Conservation (phyloP, 228 moss, liverwort and hornwort species). For the Sphagnum fallax region DNA sequence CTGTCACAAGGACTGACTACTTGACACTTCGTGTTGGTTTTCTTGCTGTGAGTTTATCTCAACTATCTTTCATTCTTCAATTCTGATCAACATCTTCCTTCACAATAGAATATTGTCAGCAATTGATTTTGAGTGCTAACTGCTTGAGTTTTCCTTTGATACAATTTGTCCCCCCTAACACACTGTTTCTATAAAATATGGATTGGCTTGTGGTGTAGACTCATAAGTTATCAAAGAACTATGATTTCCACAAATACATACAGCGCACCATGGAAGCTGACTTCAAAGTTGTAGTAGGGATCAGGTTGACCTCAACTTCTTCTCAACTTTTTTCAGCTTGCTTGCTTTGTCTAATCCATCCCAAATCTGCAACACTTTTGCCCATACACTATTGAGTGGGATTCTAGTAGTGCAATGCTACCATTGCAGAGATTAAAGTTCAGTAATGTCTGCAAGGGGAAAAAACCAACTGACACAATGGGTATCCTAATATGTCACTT, state of each 20-base stretch:
- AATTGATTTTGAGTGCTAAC: not conserved
- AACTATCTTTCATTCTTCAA: not conserved
- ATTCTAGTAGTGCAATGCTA: too few species aligned
- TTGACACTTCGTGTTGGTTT: conserved; percentile 74
- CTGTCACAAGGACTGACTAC: conserved; percentile 67
- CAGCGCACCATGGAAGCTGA: conserved; percentile 61
- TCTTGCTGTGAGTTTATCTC: conserved; percentile 39
- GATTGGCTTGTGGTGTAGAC: conserved; percentile 29
- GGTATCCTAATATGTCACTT: too few species aligned
- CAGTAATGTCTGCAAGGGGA: too few species aligned
- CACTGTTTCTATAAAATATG: not conserved
- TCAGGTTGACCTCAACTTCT: conserved; percentile 34
- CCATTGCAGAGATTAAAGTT: too few species aligned
- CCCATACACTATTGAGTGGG: too few species aligned
- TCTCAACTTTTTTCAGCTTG: not conserved
- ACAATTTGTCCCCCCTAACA: not conserved
- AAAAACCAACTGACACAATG: too few species aligned
- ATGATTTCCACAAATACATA: conserved; percentile 73
- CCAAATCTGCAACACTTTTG: too few species aligned
- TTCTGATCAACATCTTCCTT: not conserved
- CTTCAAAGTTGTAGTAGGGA: conserved; percentile 73
- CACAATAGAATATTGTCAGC: not conserved
- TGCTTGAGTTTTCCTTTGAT: not conserved
- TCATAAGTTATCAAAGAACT: conserved; percentile 36
- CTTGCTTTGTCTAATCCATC: too few species aligned